Base-by-base conservation (phyloP, 495 filamentous ascomycete species). In the Annulohypoxylon stygium region DNA sequence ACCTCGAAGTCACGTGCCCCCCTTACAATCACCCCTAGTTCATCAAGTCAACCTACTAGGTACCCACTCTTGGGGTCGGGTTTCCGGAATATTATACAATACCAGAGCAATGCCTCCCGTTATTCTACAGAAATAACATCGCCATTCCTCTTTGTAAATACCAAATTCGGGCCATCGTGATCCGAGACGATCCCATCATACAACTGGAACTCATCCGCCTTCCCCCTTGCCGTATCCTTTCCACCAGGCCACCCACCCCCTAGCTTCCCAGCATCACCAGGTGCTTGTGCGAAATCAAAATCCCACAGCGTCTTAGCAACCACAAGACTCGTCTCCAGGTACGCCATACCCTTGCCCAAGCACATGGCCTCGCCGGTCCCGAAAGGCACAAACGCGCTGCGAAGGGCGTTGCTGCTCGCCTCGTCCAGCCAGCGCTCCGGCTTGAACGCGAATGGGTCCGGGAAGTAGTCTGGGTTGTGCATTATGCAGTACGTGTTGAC, bases 351-450 rank as follows among this genome's bases (percentile, higher is more conserved):
- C 26, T 55, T 55, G 25, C 51, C 51, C n/a, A 34, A 7, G 23
- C 51, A 55, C 5, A n/a, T 34, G 26, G 25, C 25, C 25, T 23
- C 12, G 0, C 51, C 51, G 25, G 34, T 30, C 12, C 25, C 30
- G 34, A 55, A 55, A 11, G 9, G 14, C 4, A 26, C 51, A 16
- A 55, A 55, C 0, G 51, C 51, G 0, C 34, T n/a, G 6, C 11
- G 51, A 3, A 34, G 14, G 3, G 14, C 25, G 25, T 34, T 33
- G 10, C 25, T 55, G 11, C 1, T 7, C 11, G 25, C 11, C 11
- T 55, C 51, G 5, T 33, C 51, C 0, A 55, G 23, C 51, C 51
- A 55, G 23, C 51, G 51, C 26, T 55, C 48, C 0, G 48, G 48
- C 26, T 53, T 23, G 18, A 53, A 53, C 0, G 18, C 48, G 14